Evolutionary conservation across 176 grass and related monocot genomes (phyloP).

Genomic region (Dendrocalamus sinicus): DNA sequence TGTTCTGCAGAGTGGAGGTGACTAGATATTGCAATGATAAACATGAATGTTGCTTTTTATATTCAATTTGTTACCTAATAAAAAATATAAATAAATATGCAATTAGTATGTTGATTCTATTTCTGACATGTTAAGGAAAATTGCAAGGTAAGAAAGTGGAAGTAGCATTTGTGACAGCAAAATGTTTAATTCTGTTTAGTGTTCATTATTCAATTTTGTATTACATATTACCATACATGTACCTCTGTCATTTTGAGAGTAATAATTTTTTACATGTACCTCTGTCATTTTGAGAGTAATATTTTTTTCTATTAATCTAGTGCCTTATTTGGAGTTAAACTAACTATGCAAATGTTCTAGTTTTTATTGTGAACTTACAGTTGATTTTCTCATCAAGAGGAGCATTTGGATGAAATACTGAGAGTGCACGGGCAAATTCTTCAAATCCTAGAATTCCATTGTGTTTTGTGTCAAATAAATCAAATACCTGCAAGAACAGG

Average conservation of each 20-base stretch:
- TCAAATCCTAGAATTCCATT: slow-evolving; percentile 95
- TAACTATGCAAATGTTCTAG: slow-evolving; percentile 15
- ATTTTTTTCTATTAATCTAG: neutral
- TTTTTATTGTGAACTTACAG: slow-evolving; percentile 59
- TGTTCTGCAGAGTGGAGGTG: neutral
- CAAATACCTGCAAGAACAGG: slow-evolving; percentile 75
- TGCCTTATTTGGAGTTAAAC: neutral
- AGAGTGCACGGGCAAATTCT: slow-evolving; percentile 90
- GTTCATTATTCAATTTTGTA: neutral
- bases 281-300: neutral
- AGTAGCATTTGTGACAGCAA: neutral
- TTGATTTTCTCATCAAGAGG: slow-evolving; percentile 80
- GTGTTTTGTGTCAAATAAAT: slow-evolving; percentile 97
- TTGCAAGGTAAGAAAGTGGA: neutral
- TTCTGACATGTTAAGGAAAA: neutral
- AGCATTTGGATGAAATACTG: slow-evolving; percentile 98
- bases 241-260: neutral
- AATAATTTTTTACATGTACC: too few species aligned
- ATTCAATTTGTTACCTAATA: neutral
- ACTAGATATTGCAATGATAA: neutral
- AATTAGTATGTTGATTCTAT: neutral
- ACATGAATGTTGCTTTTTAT: neutral
- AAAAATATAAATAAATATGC: neutral
- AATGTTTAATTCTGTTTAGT: neutral
- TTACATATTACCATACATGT: slow-evolving; percentile 10